Percentiles rank a stretch among this genome's conserved stretches.
Conservation (phyloP, 2,329 filamentous ascomycete genomes). For the Endothia cerciana region DNA sequence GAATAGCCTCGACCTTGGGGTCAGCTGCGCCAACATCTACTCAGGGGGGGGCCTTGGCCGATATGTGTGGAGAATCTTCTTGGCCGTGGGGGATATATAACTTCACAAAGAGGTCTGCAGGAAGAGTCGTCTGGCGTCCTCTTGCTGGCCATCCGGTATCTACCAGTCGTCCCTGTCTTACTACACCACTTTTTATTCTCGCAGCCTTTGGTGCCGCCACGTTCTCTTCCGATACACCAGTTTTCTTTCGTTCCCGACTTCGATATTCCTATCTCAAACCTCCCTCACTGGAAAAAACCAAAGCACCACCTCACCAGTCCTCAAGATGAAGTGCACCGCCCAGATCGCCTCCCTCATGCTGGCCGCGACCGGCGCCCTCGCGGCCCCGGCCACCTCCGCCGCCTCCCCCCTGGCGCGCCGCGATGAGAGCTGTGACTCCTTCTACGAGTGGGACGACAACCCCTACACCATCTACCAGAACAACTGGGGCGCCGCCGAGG, state of each 20-base stretch:
- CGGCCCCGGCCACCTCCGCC: conserved; percentile 33
- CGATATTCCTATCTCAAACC: not conserved
- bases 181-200: not conserved
- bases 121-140: not conserved
- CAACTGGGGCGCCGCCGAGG: conserved; percentile 49
- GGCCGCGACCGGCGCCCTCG: conserved; percentile 35
- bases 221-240: not conserved
- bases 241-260: not conserved
- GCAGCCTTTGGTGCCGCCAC: conserved; percentile 17
- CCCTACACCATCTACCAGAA: conserved; percentile 57
- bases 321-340: conserved; percentile 27
- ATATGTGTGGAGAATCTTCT: conserved; percentile 14
- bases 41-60: not conserved
- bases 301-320: not conserved
- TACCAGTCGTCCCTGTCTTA: not conserved
- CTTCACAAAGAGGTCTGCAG: not conserved
- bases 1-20: conserved; percentile 5
- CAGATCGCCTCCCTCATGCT: conserved; percentile 36
- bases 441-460: conserved; percentile 40
- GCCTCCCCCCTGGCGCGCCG: conserved; percentile 41
- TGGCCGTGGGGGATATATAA: conserved; percentile 14
- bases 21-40: conserved; percentile 14
- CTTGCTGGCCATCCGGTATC: conserved; percentile 5
- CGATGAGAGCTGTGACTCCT: conserved; percentile 44
- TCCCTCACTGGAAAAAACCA: too few relatives aligned